Conservation (phyloP, 176 grass and related monocot species). For the Phyllostachys edulis region DNA sequence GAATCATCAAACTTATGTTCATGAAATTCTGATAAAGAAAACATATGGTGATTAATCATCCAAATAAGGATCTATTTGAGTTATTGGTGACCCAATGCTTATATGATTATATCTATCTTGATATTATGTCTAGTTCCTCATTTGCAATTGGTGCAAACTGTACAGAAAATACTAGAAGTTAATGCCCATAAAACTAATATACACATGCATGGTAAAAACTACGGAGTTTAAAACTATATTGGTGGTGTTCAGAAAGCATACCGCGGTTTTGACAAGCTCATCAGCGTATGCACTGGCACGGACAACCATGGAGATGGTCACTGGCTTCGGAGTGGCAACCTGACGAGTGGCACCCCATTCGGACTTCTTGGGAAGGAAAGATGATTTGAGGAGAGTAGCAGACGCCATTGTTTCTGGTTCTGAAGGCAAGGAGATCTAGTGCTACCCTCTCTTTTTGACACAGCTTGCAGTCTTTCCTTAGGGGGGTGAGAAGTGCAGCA, state of each 20-base stretch:
- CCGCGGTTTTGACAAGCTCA: constrained; percentile 89
- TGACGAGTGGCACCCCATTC: constrained; percentile 61
- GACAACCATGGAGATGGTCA: constrained; percentile 67
- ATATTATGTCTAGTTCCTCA: neutral
- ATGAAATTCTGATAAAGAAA: neutral
- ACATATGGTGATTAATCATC: neutral
- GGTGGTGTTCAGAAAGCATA: constrained; percentile 37
- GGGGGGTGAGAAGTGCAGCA: constrained; percentile 49
- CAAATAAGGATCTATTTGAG: neutral
- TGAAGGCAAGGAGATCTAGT: constrained; percentile 29
- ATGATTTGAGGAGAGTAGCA: constrained; percentile 93
- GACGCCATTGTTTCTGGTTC: constrained; percentile 64
- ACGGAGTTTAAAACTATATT: neutral
- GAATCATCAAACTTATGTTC: neutral
- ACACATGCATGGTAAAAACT: neutral
- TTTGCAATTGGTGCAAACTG: neutral
- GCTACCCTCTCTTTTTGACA: constrained; percentile 40
- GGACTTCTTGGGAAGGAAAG: constrained; percentile 93
- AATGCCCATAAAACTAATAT: neutral
- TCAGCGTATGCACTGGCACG: constrained; percentile 74
- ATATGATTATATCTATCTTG: neutral
- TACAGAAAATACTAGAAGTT: neutral
- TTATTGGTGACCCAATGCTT: neutral
- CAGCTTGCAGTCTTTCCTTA: constrained; percentile 44
- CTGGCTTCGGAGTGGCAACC: constrained; percentile 37